These are phyloP conservation scores for Amylocarpus encephaloides DNA, from an alignment of 2,329 filamentous ascomycete genomes.

Conservation along the genomic window DNA sequence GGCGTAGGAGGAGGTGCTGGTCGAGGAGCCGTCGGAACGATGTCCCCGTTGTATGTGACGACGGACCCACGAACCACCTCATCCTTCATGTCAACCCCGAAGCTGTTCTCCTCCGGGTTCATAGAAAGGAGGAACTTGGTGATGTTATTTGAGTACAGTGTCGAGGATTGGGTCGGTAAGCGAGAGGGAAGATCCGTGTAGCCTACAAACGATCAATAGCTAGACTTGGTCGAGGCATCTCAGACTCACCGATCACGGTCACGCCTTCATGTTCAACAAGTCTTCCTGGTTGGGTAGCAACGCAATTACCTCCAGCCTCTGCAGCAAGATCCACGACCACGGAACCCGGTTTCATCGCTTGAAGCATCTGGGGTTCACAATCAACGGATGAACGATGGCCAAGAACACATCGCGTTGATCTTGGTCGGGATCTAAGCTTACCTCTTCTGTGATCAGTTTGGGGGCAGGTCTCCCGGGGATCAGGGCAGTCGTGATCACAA, in stretches of 20 bases:
- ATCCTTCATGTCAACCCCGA: constrained; percentile 73
- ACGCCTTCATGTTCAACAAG: constrained; percentile 67
- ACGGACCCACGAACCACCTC: constrained; percentile 83
- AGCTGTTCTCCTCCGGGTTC: constrained; percentile 68
- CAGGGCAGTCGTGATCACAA: constrained; percentile 86
- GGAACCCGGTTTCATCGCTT: constrained; percentile 76
- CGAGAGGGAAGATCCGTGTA: constrained; percentile 86
- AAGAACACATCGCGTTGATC: not conserved
- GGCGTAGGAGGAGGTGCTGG: constrained; percentile 51
- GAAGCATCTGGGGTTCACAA: constrained; percentile 45
- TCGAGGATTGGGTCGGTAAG: constrained; percentile 82
- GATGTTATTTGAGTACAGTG: constrained; percentile 89
- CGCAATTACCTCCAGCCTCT: constrained; percentile 83
- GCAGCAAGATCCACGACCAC: constrained; percentile 84
- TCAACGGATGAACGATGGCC: constrained; percentile 10
- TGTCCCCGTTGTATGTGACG: constrained; percentile 69
- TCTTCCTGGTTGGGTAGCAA: constrained; percentile 69
- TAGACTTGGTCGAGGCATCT: not conserved
- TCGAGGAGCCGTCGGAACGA: constrained; percentile 69
- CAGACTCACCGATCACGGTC: constrained; percentile 66
- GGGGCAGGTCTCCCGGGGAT: constrained; percentile 81
- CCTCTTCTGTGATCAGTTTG: constrained; percentile 71
- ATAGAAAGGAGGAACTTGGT: constrained; percentile 83
- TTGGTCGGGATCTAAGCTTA: constrained; percentile 20
- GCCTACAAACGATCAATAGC: constrained; percentile 36